A percentile compares a stretch with the other conserved stretches of the same genome.
These are phyloP conservation scores for Neoboletus brunneissimus DNA, from an alignment of 768 basidiomycete species.

Conservation along the genomic window DNA sequence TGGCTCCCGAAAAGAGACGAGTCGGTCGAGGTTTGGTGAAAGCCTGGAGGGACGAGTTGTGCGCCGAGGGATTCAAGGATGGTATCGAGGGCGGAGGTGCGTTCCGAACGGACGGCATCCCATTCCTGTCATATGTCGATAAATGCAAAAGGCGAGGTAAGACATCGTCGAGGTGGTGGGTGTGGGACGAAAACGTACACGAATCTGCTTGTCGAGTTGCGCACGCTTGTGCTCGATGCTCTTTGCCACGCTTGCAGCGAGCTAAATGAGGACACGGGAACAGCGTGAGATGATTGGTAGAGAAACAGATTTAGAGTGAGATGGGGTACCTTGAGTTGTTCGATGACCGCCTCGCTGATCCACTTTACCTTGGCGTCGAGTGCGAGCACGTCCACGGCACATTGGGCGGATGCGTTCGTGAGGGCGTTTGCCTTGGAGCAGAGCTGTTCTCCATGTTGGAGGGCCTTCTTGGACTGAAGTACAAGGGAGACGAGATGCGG, in stretches of 20 bases:
- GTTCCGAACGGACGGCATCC: conserved; percentile 61
- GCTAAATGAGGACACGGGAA: conserved; percentile 37
- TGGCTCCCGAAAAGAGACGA: conserved; percentile 83
- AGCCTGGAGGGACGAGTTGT: conserved; percentile 75
- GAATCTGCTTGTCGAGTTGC: conserved; percentile 56
- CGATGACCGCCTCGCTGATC: conserved; percentile 69
- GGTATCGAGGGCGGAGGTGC: conserved; percentile 59
- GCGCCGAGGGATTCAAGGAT: conserved; percentile 70
- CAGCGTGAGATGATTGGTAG: neutral
- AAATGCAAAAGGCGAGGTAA: neutral
- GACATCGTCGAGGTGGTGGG: neutral
- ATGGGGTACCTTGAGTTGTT: conserved; percentile 68
- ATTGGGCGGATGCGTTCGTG: conserved; percentile 64
- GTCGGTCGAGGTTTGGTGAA: conserved; percentile 62
- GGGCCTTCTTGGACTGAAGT: conserved; percentile 77
- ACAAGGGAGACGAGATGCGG: conserved; percentile 74
- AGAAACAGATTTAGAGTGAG: neutral
- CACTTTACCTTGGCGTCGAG: conserved; percentile 79
- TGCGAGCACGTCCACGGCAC: conserved; percentile 67
- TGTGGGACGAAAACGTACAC: conserved; percentile 40
- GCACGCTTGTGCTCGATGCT: conserved; percentile 69
- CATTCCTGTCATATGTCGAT: conserved; percentile 50
- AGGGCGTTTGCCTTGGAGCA: conserved; percentile 64
- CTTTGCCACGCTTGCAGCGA: conserved; percentile 72
- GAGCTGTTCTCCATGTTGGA: conserved; percentile 73